Evolutionary conservation across 768 basidiomycete species (phyloP), one percentile per base, ranked within the genome.

Genomic region (Trametes cubensis): DNA sequence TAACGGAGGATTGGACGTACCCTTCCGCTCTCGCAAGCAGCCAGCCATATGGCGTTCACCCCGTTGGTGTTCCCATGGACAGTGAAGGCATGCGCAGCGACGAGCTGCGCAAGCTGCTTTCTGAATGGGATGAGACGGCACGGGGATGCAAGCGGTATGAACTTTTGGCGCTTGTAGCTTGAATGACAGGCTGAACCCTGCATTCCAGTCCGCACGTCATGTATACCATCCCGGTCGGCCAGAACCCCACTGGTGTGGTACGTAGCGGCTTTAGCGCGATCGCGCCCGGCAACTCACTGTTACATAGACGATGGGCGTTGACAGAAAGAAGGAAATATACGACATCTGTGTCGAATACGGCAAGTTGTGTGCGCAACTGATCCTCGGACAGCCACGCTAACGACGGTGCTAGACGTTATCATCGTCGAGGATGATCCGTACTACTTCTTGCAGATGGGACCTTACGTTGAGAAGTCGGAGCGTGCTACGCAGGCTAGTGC

Each of bases 381-480:
- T 30, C 47, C 15, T 3, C 25, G 20, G 41, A 34, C 42, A 23
- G 23, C 23, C 52, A 39, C 11, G 6, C 60, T 14, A n/a, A 55
- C 38, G 60, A 64, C n/a, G 25, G 48, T 15, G 30, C 6, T 13
- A 88, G 85, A 92, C 65, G 72, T 92, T 23, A 85, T 92, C 66
- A 91, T 91, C 61, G 85, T 89, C 56, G 90, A 93, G 76, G 91
- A 94, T 67, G 91, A 92, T 73, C 91, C 92, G 4, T 92, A 92
- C 73, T 86, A 83, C 73, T 89, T 90, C 76, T 76, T 92, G 23
- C 89, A 91, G 70, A 75, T 85, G 63, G 83, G 81, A 0, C 63
- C 74, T 2, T 91, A 88, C 71, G 69, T 78, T 7, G 80, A 78
- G 6, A 82, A 82, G 62, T 63, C 66, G 28, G 73, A 73, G 30